Base-by-base conservation (phyloP, 148 eudicot genomes). In the Camellia granthamiana region DNA sequence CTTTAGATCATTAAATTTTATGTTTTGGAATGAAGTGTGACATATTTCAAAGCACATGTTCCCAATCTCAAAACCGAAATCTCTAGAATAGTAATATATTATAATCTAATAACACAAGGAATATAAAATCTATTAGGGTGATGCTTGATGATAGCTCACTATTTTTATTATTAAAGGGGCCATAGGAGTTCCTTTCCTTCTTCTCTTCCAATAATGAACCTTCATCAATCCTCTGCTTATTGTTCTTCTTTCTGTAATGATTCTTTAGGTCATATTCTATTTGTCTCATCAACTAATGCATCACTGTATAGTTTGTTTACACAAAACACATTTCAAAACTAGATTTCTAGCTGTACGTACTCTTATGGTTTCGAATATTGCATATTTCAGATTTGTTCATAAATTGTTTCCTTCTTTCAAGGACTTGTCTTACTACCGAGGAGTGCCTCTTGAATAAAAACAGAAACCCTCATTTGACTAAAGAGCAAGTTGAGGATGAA, bases 401-500 rank as follows among this genome's bases (percentile, higher is more conserved):
- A 16, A 51, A 71, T 61, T 82, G 38, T 30, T 30, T 30, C 51
- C 55, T 77, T 78, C 47, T 65, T 70, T 74, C 92, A 95, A 96
- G 99, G 70, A 94, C 98, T 77, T 93, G 99, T 81, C 91, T 96
- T 85, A 93, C 98, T 60, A 96, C 99, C 7, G 94, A 96, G 87
- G 99, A 94, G 85, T 96, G 99, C 90, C 94, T 93, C 77, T 83
- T 96, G 84, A 93, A 96, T 79, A 86, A 89, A 81, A 96, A 96
- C 77, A 91, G 99, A 83, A 96, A 96, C 71, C 95, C 99, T 79
- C 85, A 91, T 84, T 80, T 96, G 90, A 89, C 90, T 5, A 93
- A 88, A 81, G 86, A 81, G 71, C 92, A 93, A 71, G 94, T 94
- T 77, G 99, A 94, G 79, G 91, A 92, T 81, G 87, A 92, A 83